Evolutionary conservation across 495 filamentous ascomycete species (phyloP), one percentile per base, ranked within the genome.

Genomic region (Daldinia caldariorum): DNA sequence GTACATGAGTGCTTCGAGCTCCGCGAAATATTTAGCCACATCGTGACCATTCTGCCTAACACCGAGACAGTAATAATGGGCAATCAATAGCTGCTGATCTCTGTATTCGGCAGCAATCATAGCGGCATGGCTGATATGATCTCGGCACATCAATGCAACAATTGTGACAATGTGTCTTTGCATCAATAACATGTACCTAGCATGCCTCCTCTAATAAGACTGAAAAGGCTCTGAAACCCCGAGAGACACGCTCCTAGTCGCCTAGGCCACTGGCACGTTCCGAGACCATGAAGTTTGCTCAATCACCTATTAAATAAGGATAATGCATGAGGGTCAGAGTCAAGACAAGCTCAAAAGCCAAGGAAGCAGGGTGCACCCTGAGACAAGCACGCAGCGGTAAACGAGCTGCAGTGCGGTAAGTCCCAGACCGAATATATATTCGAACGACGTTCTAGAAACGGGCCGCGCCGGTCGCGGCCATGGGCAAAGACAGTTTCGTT

Each of bases 21-120:
- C 45, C 45, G 45, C 43, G 35, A 13, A 58, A 67, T 66, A 71
- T 71, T 71, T 71, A 71, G 69, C 69, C 69, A 54, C 54, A 66
- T 58, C 50, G 37, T 56, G 58, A 66, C 41, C 51, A 60, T 65
- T 61, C 12, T 70, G 62, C 62, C 67, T 62, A 54, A 56, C 61
- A 58, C 41, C 31, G 13, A 50, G 47, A 37, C 29, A 18, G 2
- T 51, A 45, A 2, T 41, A 45, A 66, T 54, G 41, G n/a, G 18
- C 26, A 31, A 37, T 54, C 53, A 51, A 53, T 63, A 31, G 10
- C 5, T 29, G 51, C 50, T 37, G 63, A 71, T 71, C 68, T 62
- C 68, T 62, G 14, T 59, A 55, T 58, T 47, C 58, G 62, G 63
- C 18, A 71, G 54, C 34, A 41, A 18, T 32, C 26, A 69, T 34